phyloP scores from a whole-genome alignment of 177 flowering plant species.

The Telopea speciosissima region DNA sequence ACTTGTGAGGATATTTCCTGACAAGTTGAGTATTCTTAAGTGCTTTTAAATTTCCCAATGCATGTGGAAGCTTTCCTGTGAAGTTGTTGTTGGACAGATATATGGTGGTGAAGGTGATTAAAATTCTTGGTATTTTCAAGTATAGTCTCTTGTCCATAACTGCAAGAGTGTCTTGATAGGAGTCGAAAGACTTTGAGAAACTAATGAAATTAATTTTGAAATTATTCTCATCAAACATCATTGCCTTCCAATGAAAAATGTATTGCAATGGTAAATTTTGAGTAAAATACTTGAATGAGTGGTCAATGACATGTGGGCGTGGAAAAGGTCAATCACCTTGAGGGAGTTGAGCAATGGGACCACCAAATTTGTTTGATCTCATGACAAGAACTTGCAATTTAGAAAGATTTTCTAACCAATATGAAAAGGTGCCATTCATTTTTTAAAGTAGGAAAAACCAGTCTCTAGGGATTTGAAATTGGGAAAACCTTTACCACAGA shows the following conservation, averaged over 20 bases:
- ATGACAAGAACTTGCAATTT: no score
- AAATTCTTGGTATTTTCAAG: not conserved
- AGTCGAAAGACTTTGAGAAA: not conserved
- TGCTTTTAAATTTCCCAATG: not conserved
- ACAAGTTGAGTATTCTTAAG: not conserved
- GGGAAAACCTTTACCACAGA: no score
- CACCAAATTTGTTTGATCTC: slow-evolving; percentile 15
- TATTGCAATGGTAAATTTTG: not conserved
- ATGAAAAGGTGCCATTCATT: no score
- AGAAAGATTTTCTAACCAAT: no score
- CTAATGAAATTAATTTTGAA: no score
- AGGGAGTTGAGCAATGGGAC: no score
- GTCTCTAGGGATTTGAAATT: no score
- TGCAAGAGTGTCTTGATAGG: not conserved
- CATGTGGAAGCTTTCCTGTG: not conserved
- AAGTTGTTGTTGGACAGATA: not conserved
- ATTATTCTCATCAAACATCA: not conserved
- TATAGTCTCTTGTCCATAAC: not conserved
- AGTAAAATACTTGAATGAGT: not conserved
- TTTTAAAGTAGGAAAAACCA: no score
- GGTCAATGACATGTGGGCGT: slow-evolving; percentile 2
- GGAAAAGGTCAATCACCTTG: no score
- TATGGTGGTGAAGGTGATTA: not conserved
- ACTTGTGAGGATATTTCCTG: not conserved
- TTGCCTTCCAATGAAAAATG: not conserved